Conservation (phyloP, 2,329 filamentous ascomycete genomes). For the Pleoardoris graminearum region DNA sequence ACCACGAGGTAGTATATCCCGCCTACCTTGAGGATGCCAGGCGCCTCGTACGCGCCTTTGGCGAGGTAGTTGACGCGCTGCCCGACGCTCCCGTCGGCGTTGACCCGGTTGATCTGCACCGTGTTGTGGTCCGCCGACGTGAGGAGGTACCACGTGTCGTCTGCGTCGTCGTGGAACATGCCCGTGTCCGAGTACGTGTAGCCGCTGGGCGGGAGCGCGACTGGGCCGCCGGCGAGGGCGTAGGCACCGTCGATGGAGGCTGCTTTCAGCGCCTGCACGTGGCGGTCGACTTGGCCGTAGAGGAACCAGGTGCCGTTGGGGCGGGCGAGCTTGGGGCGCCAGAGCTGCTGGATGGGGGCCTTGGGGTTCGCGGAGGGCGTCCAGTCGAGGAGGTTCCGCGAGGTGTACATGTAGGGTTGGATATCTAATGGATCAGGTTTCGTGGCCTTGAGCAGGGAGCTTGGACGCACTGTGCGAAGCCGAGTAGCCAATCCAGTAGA, state of each 20-base stretch:
- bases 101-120: conserved; percentile 47
- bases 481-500: conserved; percentile 49
- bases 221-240: conserved; percentile 33
- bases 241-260: conserved; percentile 39
- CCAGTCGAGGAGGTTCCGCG: conserved; percentile 49
- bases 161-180: conserved; percentile 46
- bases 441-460: no score
- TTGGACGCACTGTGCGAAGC: conserved; percentile 39
- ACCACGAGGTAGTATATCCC: conserved; percentile 65
- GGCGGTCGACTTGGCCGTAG: conserved; percentile 48
- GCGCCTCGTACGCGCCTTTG: conserved; percentile 59
- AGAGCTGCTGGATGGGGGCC: conserved; percentile 43
- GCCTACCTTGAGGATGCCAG: conserved; percentile 61
- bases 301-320: conserved; percentile 49
- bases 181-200: conserved; percentile 39
- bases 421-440: conserved; percentile 34
- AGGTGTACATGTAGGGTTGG: conserved; percentile 47
- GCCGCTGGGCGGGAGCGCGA: conserved; percentile 43
- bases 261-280: conserved; percentile 45
- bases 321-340: conserved; percentile 49
- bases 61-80: conserved; percentile 42
- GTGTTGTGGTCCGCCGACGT: conserved; percentile 49
- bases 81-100: conserved; percentile 44
- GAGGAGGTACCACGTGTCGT: conserved; percentile 44
- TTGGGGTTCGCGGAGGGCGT: conserved; percentile 36